A percentile compares a stretch with the other conserved stretches of the same genome.
phyloP scores from a whole-genome alignment of 352 stramenopile species.

The Phytophthora tentaculata region DNA sequence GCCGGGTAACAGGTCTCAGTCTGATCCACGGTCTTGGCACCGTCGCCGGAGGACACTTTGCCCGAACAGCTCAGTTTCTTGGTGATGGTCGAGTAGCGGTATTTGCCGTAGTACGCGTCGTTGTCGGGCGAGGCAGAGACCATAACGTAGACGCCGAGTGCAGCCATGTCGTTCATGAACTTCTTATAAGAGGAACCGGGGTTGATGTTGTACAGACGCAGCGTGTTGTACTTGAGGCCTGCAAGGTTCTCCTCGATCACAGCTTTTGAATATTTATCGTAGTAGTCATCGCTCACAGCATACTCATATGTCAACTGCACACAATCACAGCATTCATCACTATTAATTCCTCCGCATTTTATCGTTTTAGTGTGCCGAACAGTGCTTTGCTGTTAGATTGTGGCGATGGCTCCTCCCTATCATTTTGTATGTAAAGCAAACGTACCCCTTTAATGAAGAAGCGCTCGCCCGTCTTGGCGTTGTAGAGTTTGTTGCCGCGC shows the following conservation, averaged over 20 bases:
- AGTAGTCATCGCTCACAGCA: conserved; percentile 86
- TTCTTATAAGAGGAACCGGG: conserved; percentile 80
- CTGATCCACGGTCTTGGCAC: conserved; percentile 61
- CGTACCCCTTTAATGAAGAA: conserved; percentile 90
- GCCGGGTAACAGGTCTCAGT: conserved; percentile 86
- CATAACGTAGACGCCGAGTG: conserved; percentile 81
- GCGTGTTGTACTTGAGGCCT: conserved; percentile 83
- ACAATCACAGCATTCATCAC: background rate
- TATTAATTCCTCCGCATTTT: conserved; percentile 11
- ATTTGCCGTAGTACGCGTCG: conserved; percentile 86
- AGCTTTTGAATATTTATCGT: conserved; percentile 83
- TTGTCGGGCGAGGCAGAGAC: conserved; percentile 83
- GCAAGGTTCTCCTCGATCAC: conserved; percentile 70
- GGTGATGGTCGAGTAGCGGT: conserved; percentile 81
- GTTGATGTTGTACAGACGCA: conserved; percentile 91
- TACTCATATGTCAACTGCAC: conserved; percentile 88
- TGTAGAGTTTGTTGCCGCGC: conserved; percentile 90
- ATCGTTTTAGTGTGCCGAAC: conserved; percentile 9
- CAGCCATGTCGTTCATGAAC: conserved; percentile 88
- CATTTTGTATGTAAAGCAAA: conserved; percentile 19
- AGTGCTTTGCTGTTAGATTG: conserved; percentile 26
- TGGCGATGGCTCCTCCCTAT: conserved; percentile 20
- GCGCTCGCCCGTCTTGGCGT: conserved; percentile 77
- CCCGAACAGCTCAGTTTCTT: conserved; percentile 67
- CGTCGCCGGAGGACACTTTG: conserved; percentile 42